Evolutionary conservation across 768 basidiomycete genomes (phyloP), one percentile per base, ranked within the genome.

Genomic region (Termitomyces heimii): DNA sequence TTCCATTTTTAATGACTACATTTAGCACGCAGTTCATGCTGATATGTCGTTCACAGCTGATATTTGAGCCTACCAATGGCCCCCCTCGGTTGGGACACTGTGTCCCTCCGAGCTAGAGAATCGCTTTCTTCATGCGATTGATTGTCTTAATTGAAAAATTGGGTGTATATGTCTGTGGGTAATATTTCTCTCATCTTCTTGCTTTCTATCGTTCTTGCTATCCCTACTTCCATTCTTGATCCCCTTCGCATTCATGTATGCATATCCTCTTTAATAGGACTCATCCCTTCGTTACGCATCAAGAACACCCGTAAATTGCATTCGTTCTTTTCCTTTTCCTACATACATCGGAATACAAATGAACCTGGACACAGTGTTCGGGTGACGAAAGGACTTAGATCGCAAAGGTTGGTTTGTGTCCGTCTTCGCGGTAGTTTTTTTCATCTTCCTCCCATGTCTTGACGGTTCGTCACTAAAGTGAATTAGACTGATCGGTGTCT

Each of bases 1-100:
- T 45, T 3, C 14, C 3, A 7, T 26, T 6, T 2, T 9, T 16
- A 16, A 16, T 22, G 20, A 9, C 5, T 3, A n/a, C 7, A 35
- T n/a, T n/a, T n/a, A 14, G 5, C 5, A n/a, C 14, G 24, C 12
- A 12, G 22, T 24, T 39, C 1, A 29, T 40, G 8, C 16, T n/a
- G 18, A 51, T 26, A 22, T 8, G 6, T 44, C 20, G n/a, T 20
- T 20, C n/a, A 24, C 44, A 43, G 63, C 34, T 64, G 32, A 64
- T 64, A 22, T 24, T 60, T 24, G 62, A 61, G 32, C 63, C 63
- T 12, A 26, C 42, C 5, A n/a, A 44, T 7, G 63, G 56, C 3
- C 49, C 57, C 5, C 63, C 63, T 13, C 58, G 57, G 28, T 43
- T 60, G 31, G 56, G 63, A 18, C 54, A 44, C 37, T 64, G 63